phyloP scores from a whole-genome alignment of 163 green algal genomes.

The Scenedesmus sp. region DNA sequence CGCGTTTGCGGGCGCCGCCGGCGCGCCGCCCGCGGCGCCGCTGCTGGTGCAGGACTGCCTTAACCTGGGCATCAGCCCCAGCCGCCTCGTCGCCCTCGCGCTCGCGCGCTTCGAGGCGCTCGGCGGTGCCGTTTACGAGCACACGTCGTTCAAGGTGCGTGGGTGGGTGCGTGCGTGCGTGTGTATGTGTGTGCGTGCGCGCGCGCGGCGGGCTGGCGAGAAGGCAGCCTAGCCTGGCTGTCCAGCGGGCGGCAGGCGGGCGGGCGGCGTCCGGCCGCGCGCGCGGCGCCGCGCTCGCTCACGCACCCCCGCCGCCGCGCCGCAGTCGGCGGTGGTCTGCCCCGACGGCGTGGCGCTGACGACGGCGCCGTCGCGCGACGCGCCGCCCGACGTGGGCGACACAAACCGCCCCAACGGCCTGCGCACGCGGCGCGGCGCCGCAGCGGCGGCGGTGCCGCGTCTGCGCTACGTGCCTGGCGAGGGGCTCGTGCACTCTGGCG shows the following conservation, averaged over 20 bases:
- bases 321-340: constrained; percentile 58
- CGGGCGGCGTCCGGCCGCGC: too few species aligned
- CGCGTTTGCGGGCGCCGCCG: constrained; percentile 1
- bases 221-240: too few species aligned
- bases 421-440: background rate
- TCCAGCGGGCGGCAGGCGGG: too few species aligned
- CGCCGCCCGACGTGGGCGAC: constrained; percentile 56
- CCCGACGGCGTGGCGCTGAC: constrained; percentile 56
- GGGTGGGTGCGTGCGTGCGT: too few species aligned
- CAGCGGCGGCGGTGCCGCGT: constrained; percentile 8
- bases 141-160: too few species aligned
- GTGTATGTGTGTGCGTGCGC: too few species aligned
- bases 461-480: constrained; percentile 4
- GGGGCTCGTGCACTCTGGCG: too few species aligned
- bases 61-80: constrained; percentile 84
- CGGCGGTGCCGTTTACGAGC: constrained; percentile 69
- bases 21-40: constrained; percentile 47
- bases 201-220: too few species aligned
- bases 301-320: too few species aligned
- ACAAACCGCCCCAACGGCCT: constrained; percentile 64
- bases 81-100: constrained; percentile 60
- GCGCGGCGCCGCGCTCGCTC: too few species aligned
- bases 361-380: background rate
- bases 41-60: constrained; percentile 74
- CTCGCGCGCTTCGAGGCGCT: constrained; percentile 58